A percentile compares a stretch with the other conserved stretches of the same genome.
These are phyloP conservation scores for Yamadazyma diospyri DNA, from an alignment of 1,139 yeast genomes.

Conservation along the genomic window DNA sequence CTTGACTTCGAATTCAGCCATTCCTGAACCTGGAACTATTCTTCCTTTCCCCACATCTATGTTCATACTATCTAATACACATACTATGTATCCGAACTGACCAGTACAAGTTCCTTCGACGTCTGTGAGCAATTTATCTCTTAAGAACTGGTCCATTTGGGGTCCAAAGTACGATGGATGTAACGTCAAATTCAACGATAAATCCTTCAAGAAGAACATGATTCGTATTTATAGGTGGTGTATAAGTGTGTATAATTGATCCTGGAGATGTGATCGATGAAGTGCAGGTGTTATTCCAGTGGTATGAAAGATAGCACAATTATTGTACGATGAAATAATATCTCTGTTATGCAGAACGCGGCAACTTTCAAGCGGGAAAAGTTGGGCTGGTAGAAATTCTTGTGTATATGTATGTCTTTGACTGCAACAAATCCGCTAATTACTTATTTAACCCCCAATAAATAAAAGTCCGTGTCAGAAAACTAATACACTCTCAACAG, in stretches of 20 bases:
- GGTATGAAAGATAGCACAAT: too few relatives aligned
- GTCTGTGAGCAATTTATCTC: slow-evolving; percentile 86
- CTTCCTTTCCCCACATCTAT: slow-evolving; percentile 95
- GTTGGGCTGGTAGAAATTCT: too few relatives aligned
- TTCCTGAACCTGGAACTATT: slow-evolving; percentile 84
- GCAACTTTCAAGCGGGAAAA: too few relatives aligned
- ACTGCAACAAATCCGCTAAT: background rate
- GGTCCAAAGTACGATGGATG: slow-evolving; percentile 99
- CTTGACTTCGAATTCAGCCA: slow-evolving; percentile 95
- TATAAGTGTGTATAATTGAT: too few relatives aligned
- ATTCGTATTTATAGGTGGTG: too few relatives aligned
- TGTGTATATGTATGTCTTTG: too few relatives aligned
- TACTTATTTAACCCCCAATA: slow-evolving; percentile 2
- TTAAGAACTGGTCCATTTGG: slow-evolving; percentile 89
- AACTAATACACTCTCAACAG: background rate
- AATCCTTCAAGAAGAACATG: slow-evolving; percentile 67
- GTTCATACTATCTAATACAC: slow-evolving; percentile 91
- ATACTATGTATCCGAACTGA: slow-evolving; percentile 94
- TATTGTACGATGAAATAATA: background rate
- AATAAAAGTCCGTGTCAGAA: background rate
- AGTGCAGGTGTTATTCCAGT: too few relatives aligned
- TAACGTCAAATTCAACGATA: slow-evolving; percentile 83
- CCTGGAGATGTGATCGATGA: too few relatives aligned
- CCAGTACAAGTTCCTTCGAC: slow-evolving; percentile 99
- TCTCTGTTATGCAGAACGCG: background rate